phyloP scores from a whole-genome alignment of 345 rosid species.

The Salix caprea region DNA sequence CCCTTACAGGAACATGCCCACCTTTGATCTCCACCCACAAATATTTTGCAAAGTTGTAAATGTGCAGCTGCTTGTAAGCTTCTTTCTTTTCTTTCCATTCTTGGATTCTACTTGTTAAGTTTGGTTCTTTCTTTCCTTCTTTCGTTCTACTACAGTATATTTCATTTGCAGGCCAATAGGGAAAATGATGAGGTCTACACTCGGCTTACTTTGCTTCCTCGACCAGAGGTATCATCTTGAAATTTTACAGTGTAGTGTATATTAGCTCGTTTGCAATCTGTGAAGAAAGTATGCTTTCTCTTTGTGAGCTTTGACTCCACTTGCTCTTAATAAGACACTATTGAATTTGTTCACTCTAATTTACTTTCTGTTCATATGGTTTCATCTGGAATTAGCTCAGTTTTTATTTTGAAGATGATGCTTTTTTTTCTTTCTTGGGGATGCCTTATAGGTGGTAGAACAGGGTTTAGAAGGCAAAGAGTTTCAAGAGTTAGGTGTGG shows the following conservation, averaged over 20 bases:
- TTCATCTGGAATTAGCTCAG: slow-evolving; percentile 1
- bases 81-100: not conserved
- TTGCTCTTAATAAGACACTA: not conserved
- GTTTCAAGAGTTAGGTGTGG: slow-evolving; percentile 39
- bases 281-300: not conserved
- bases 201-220: slow-evolving; percentile 67
- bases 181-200: slow-evolving; percentile 88
- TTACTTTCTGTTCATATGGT: not conserved
- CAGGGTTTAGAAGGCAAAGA: slow-evolving; percentile 48
- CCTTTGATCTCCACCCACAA: slow-evolving; percentile 58
- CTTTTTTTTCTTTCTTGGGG: slow-evolving; percentile 12
- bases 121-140: not conserved
- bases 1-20: slow-evolving; percentile 65
- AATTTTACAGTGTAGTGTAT: not conserved
- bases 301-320: not conserved
- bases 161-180: slow-evolving; percentile 59
- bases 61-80: slow-evolving; percentile 52
- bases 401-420: slow-evolving; percentile 6
- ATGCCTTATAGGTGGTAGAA: slow-evolving; percentile 43
- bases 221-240: slow-evolving; percentile 50
- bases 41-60: slow-evolving; percentile 72
- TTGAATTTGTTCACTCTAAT: not conserved
- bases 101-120: not conserved
- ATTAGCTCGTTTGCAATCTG: not conserved
- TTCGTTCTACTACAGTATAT: not conserved